A percentile compares a stretch with the other conserved stretches of the same genome.
phyloP scores from a whole-genome alignment of 75 land plant species.

The Isoetes taiwanensis region DNA sequence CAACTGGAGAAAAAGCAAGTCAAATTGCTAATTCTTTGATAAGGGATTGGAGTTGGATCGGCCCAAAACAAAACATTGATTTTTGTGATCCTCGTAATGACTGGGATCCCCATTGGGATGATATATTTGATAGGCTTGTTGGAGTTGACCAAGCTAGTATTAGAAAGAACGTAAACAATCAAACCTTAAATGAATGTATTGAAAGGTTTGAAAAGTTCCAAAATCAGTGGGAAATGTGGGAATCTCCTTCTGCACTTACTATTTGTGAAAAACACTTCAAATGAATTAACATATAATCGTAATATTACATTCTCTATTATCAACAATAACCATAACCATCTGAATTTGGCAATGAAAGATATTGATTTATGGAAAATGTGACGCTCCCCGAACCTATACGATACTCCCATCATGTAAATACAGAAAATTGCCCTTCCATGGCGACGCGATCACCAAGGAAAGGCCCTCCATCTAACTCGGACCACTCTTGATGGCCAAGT shows the following conservation, averaged over 20 bases:
- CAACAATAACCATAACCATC: too few species aligned
- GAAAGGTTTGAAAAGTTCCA: conserved; percentile 46
- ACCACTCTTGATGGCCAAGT: too few species aligned
- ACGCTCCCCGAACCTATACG: too few species aligned
- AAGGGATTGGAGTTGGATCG: conserved; percentile 69
- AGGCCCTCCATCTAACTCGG: too few species aligned
- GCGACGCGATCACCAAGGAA: too few species aligned
- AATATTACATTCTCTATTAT: too few species aligned
- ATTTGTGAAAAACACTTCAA: conserved; percentile 22
- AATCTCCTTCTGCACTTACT: conserved; percentile 12
- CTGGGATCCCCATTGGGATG: conserved; percentile 66
- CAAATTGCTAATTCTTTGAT: conserved; percentile 16
- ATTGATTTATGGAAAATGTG: too few species aligned
- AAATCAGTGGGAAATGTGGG: conserved; percentile 27
- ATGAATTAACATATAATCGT: too few species aligned
- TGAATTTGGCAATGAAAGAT: too few species aligned
- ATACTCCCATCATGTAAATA: too few species aligned
- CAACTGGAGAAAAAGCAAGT: conserved; percentile 36
- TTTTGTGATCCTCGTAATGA: conserved; percentile 53
- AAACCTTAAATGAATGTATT: conserved; percentile 36
- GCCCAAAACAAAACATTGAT: conserved; percentile 19
- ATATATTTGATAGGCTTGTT: conserved; percentile 37
- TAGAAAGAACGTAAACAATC: conserved; percentile 15
- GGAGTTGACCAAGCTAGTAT: conserved; percentile 23
- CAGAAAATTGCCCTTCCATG: too few species aligned